phyloP scores from a whole-genome alignment of 306 rosid genomes.

The Acmispon strigosus region DNA sequence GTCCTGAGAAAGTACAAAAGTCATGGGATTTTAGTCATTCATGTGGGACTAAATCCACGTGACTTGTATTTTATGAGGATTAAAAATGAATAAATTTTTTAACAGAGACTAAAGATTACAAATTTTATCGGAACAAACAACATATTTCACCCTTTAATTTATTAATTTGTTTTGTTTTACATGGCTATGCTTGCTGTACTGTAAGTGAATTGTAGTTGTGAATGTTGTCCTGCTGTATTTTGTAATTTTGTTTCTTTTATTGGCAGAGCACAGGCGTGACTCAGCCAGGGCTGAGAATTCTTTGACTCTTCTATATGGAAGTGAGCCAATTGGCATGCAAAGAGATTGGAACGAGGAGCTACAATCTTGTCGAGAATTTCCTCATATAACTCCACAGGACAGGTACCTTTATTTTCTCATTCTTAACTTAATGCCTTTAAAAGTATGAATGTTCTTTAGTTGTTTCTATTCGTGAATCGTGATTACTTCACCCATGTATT shows the following conservation, averaged over 20 bases:
- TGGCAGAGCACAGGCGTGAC: constrained; percentile 66
- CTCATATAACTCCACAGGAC: constrained; percentile 62
- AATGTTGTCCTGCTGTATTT: constrained; percentile 11
- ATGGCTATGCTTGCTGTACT: not conserved
- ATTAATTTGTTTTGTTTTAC: not conserved
- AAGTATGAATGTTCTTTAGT: not conserved
- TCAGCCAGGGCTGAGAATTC: constrained; percentile 87
- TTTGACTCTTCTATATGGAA: constrained; percentile 66
- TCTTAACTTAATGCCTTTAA: not conserved
- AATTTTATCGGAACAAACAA: too few relatives aligned
- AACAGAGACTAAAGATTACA: too few relatives aligned
- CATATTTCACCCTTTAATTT: too few relatives aligned
- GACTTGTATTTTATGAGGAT: too few relatives aligned
- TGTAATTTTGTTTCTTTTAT: not conserved
- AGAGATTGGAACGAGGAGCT: constrained; percentile 97
- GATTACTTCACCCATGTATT: constrained; percentile 4
- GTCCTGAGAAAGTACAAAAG: too few relatives aligned
- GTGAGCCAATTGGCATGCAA: constrained; percentile 86
- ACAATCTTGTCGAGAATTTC: constrained; percentile 91
- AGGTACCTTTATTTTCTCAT: constrained; percentile 35
- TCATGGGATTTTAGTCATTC: too few relatives aligned
- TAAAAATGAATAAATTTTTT: too few relatives aligned
- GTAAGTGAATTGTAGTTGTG: not conserved
- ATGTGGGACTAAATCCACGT: too few relatives aligned
- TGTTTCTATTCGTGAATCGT: constrained; percentile 1